Evolutionary conservation across 2,329 filamentous ascomycete species (phyloP).

Genomic region (Aspergillus persii): DNA sequence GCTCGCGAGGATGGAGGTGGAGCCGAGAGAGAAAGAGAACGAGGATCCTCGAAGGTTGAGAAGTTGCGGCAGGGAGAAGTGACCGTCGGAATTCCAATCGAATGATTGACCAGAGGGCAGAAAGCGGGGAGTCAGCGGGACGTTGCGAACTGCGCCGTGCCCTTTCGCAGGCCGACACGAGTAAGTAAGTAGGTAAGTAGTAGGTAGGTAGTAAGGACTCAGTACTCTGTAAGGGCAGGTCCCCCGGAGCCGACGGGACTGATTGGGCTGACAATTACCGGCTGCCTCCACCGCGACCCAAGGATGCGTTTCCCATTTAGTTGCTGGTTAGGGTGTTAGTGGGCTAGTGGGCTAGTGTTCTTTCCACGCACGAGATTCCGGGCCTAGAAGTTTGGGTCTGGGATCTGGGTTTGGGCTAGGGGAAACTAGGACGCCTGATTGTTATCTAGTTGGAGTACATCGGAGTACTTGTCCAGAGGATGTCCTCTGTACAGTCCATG

Average conservation of each 20-base stretch:
- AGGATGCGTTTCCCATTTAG: not conserved
- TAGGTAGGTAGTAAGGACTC: no score
- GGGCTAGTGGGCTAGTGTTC: not conserved
- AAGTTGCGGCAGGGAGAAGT: not conserved
- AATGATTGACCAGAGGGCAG: slow-evolving; percentile 1
- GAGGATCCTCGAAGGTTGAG: slow-evolving; percentile 3
- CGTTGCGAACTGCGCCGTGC: not conserved
- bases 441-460: not conserved
- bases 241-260: no score
- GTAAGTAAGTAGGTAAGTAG: no score
- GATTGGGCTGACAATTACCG: not conserved
- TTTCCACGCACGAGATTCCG: not conserved
- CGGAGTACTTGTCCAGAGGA: not conserved
- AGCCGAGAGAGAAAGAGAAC: slow-evolving; percentile 7
- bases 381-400: not conserved
- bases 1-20: slow-evolving; percentile 7
- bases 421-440: not conserved
- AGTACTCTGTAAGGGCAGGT: no score
- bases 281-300: not conserved
- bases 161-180: no score
- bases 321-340: not conserved
- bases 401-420: not conserved
- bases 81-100: slow-evolving; percentile 13
- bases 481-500: not conserved
- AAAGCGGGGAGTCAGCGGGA: not conserved